A percentile compares a stretch with the other conserved stretches of the same genome.
These are phyloP conservation scores for Argentina anserina DNA, from an alignment of 306 rosid genomes.

Conservation along the genomic window DNA sequence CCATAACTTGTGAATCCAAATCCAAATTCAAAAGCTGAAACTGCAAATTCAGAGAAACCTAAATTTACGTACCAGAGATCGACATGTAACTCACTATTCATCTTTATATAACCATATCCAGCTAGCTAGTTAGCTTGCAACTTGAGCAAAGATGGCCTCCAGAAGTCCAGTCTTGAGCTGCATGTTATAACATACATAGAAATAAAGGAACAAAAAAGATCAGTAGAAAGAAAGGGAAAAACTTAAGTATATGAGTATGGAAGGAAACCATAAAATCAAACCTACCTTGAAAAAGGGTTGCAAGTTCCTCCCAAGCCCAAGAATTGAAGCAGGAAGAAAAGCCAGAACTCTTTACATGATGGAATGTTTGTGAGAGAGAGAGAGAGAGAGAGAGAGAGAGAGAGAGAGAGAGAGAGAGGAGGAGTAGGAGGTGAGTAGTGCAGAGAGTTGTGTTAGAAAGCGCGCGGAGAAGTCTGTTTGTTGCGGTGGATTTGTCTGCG, in stretches of 20 bases:
- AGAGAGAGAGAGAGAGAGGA: background rate
- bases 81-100: background rate
- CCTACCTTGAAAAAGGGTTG: slow-evolving; percentile 22
- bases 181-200: background rate
- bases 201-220: background rate
- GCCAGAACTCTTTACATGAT: slow-evolving; percentile 2
- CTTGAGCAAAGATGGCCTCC: background rate
- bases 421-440: background rate
- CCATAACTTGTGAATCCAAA: background rate
- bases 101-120: background rate
- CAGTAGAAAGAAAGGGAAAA: background rate
- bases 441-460: background rate
- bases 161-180: slow-evolving; percentile 1
- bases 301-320: slow-evolving; percentile 1
- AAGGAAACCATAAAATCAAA: background rate
- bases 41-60: background rate
- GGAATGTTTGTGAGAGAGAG: background rate
- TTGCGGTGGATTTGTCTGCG: slow-evolving; percentile 43
- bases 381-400: background rate
- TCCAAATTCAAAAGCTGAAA: background rate
- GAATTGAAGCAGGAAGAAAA: slow-evolving; percentile 9
- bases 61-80: background rate
- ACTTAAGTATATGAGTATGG: background rate
- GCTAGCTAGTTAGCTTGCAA: slow-evolving; percentile 1
- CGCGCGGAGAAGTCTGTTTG: background rate